These are phyloP conservation scores for Elsinoe batatas DNA, from an alignment of 2,329 filamentous ascomycete species.

Conservation along the genomic window DNA sequence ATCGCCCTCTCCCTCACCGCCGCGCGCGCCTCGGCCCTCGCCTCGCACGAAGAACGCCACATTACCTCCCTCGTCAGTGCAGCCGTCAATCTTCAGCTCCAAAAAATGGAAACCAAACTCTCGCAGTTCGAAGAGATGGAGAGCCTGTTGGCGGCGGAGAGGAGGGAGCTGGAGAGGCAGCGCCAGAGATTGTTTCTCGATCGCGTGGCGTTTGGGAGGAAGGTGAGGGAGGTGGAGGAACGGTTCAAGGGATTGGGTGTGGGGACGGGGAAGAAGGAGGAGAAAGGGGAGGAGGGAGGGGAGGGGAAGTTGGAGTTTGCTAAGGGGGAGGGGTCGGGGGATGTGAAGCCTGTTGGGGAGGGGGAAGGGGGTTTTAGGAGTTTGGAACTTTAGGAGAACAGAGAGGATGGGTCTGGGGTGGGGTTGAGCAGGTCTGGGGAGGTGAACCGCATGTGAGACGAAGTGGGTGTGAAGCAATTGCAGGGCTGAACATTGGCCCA, in stretches of 20 bases:
- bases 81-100: slow-evolving; percentile 83
- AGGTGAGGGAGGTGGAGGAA: slow-evolving; percentile 74
- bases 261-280: slow-evolving; percentile 12
- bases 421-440: too few species aligned
- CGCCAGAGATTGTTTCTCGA: slow-evolving; percentile 92
- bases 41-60: slow-evolving; percentile 92
- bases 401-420: too few species aligned
- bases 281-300: background rate
- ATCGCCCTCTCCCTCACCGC: slow-evolving; percentile 80
- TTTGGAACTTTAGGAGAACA: background rate
- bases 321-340: background rate
- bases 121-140: slow-evolving; percentile 97
- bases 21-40: slow-evolving; percentile 74
- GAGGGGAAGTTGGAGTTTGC: slow-evolving; percentile 9
- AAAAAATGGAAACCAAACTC: slow-evolving; percentile 92
- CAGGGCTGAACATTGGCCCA: too few species aligned
- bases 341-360: background rate
- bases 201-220: slow-evolving; percentile 77
- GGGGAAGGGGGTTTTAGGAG: slow-evolving; percentile 7
- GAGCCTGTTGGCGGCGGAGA: slow-evolving; percentile 79
- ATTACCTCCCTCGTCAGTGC: slow-evolving; percentile 89
- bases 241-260: slow-evolving; percentile 23
- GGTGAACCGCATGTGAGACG: too few species aligned
- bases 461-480: too few species aligned
- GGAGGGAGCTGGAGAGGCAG: slow-evolving; percentile 81